Evolutionary conservation across 2,329 filamentous ascomycete species (phyloP).

Genomic region (Akanthomyces uredinophilus): DNA sequence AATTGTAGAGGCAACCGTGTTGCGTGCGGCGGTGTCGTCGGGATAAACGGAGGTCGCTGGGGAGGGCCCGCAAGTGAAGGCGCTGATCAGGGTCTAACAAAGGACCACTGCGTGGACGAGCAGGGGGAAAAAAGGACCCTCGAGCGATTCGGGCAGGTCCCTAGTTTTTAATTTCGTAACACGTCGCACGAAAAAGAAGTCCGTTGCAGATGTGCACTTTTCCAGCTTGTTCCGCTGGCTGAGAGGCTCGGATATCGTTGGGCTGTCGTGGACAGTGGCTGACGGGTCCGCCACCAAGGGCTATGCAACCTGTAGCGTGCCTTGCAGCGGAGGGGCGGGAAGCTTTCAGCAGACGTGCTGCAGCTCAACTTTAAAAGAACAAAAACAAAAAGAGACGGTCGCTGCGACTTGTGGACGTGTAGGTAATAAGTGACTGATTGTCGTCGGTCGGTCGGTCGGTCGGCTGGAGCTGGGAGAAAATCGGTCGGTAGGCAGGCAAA

Average conservation of each 20-base stretch:
- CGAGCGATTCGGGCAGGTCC: not conserved
- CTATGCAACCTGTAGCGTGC: slow-evolving; percentile 1
- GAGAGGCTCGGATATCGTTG: not conserved
- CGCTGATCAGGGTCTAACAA: slow-evolving; percentile 8
- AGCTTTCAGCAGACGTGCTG: slow-evolving; percentile 2
- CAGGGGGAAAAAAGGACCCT: not conserved
- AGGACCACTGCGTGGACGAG: not conserved
- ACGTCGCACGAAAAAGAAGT: not conserved
- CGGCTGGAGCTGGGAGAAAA: too few species aligned
- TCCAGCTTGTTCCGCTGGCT: too few species aligned
- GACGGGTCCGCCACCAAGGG: not conserved
- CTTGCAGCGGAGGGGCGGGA: slow-evolving; percentile 1
- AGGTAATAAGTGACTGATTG: too few species aligned
- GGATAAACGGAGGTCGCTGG: not conserved
- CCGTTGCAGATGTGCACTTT: not conserved
- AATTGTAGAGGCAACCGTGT: not conserved
- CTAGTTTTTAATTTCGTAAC: not conserved
- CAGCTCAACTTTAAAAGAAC: slow-evolving; percentile 4
- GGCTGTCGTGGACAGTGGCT: not conserved
- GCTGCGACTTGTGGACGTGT: too few species aligned
- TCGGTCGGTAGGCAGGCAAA: too few species aligned
- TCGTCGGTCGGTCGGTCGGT: too few species aligned
- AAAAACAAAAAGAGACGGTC: too few species aligned
- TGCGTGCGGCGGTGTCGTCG: not conserved
- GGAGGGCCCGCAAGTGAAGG: not conserved